phyloP scores from a whole-genome alignment of 2,329 filamentous ascomycete genomes.

The Diaporthe citrichinensis region DNA sequence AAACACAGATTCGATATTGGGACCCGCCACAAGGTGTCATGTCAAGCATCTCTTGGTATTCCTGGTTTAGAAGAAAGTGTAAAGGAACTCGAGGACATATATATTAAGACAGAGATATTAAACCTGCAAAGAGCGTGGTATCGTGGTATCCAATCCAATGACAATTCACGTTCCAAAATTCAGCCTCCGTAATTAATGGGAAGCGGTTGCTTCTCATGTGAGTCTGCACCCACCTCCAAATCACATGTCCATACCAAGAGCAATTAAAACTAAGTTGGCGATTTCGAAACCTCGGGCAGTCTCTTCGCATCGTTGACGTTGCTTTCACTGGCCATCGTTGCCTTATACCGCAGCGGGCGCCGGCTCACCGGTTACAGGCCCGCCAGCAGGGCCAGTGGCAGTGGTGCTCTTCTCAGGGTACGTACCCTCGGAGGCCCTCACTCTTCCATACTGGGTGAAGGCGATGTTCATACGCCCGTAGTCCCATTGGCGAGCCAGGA shows the following conservation, averaged over 20 bases:
- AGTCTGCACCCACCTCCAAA: neutral
- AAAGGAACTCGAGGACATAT: neutral
- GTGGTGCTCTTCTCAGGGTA: slow-evolving; percentile 62
- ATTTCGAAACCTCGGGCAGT: too few species aligned
- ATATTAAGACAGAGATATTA: neutral
- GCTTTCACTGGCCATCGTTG: too few species aligned
- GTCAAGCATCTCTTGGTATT: neutral
- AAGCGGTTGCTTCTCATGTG: neutral
- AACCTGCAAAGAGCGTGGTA: neutral
- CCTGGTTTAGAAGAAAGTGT: too few species aligned
- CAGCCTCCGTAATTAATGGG: neutral
- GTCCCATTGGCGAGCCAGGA: slow-evolving; percentile 65
- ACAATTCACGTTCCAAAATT: neutral
- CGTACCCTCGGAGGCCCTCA: slow-evolving; percentile 55
- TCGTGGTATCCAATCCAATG: slow-evolving; percentile 4
- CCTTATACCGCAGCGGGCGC: slow-evolving; percentile 29
- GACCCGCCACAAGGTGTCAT: too few species aligned
- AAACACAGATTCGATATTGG: neutral
- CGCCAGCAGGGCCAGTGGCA: slow-evolving; percentile 44
- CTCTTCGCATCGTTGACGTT: neutral
- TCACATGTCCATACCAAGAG: neutral
- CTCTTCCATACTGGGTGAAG: slow-evolving; percentile 69
- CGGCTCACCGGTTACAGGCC: slow-evolving; percentile 37
- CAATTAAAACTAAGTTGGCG: neutral
- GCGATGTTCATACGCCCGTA: slow-evolving; percentile 64